Evolutionary conservation across 495 filamentous ascomycete genomes (phyloP).

Genomic region (Eremomyces bilateralis): DNA sequence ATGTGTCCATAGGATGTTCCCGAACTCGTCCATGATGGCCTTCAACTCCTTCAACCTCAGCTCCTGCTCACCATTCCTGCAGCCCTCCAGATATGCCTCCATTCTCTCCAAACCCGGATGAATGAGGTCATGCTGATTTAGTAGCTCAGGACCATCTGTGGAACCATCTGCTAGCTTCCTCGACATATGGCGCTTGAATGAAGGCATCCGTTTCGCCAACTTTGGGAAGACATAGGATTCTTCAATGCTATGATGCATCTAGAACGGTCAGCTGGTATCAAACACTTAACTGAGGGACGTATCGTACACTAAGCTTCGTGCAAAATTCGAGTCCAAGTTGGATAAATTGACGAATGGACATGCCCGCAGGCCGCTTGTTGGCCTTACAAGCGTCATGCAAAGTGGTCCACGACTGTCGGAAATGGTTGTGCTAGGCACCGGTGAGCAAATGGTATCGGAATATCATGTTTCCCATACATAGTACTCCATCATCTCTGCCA

Average conservation of each 20-base stretch:
- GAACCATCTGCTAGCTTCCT: no score
- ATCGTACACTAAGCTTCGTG: constrained; percentile 41
- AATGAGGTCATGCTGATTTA: constrained; percentile 64
- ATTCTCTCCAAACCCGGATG: constrained; percentile 61
- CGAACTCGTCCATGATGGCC: constrained; percentile 42
- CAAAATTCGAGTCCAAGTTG: constrained; percentile 40
- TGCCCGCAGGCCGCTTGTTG: constrained; percentile 28
- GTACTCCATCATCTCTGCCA: constrained; percentile 59
- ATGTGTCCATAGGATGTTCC: constrained; percentile 21
- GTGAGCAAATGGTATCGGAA: constrained; percentile 5
- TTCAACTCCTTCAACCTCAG: constrained; percentile 46
- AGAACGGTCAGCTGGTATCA: no score
- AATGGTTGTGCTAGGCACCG: constrained; percentile 42
- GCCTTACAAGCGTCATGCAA: constrained; percentile 37
- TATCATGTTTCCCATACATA: constrained; percentile 27
- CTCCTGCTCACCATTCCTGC: constrained; percentile 41
- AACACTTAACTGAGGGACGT: no score
- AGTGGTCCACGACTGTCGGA: constrained; percentile 48
- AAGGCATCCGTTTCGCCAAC: constrained; percentile 60
- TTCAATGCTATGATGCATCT: constrained; percentile 66
- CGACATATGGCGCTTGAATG: constrained; percentile 41
- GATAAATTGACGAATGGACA: constrained; percentile 44
- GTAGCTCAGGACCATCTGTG: no score
- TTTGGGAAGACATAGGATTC: constrained; percentile 65
- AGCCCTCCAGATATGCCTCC: constrained; percentile 41